Percentiles rank a stretch among this genome's conserved stretches.
Conservation (phyloP, 2,329 filamentous ascomycete species). For the Fonsecaea multimorphosa region DNA sequence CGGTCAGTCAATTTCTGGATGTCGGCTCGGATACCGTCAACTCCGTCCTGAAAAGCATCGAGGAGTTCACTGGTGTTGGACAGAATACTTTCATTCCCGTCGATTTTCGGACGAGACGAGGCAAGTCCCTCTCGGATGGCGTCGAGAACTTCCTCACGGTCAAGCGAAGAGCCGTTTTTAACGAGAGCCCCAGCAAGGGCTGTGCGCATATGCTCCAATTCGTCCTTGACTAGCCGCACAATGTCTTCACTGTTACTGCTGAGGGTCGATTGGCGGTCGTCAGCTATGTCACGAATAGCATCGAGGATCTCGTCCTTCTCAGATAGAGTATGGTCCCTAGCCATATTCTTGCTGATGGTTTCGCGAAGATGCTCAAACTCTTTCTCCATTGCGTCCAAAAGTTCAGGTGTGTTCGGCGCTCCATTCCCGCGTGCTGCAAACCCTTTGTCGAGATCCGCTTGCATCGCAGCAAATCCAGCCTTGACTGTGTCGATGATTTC, state of each 20-base stretch:
- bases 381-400: constrained; percentile 76
- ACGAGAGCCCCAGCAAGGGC: constrained; percentile 61
- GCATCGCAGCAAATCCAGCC: constrained; percentile 66
- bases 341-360: constrained; percentile 72
- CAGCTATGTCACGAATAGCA: constrained; percentile 51
- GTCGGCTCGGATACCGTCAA: constrained; percentile 77
- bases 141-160: constrained; percentile 71
- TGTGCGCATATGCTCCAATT: constrained; percentile 67
- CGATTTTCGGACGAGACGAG: constrained; percentile 60
- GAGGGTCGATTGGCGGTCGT: constrained; percentile 46
- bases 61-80: constrained; percentile 64
- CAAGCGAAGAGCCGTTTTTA: constrained; percentile 49
- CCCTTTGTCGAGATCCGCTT: constrained; percentile 62
- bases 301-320: constrained; percentile 69
- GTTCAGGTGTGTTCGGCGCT: constrained; percentile 64
- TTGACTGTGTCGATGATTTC: constrained; percentile 76
- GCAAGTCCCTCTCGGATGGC: constrained; percentile 59
- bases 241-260: constrained; percentile 51
- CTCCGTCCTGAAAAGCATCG: constrained; percentile 69
- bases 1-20: constrained; percentile 77
- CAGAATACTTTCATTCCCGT: constrained; percentile 61
- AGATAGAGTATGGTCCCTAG: constrained; percentile 61
- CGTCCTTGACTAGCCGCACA: constrained; percentile 60
- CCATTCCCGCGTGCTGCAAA: constrained; percentile 52
- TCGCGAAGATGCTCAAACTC: constrained; percentile 84